Percentiles rank a stretch among this genome's conserved stretches.
phyloP scores from a whole-genome alignment of 208 protist species.

The Herpetomonas muscarum region DNA sequence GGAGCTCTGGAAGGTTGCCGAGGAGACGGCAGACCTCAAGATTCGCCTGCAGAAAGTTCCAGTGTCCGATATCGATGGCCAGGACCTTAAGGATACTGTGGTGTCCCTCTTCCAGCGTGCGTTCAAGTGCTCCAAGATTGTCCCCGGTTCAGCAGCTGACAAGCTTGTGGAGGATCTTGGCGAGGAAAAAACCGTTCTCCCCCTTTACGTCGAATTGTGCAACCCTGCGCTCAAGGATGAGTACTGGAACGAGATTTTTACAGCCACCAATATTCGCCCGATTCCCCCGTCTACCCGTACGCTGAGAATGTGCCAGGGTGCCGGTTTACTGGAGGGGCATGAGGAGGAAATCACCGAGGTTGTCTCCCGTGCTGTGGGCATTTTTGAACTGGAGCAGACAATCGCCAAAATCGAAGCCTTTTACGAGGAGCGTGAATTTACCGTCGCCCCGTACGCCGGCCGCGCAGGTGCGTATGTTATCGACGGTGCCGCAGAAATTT shows the following conservation, averaged over 20 bases:
- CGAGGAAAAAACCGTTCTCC: constrained; percentile 70
- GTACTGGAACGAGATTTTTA: constrained; percentile 79
- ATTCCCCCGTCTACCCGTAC: constrained; percentile 40
- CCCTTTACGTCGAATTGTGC: constrained; percentile 75
- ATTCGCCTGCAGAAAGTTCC: constrained; percentile 31
- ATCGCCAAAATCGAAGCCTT: constrained; percentile 78
- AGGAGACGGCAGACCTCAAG: constrained; percentile 60
- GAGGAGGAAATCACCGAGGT: constrained; percentile 68
- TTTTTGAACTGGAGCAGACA: constrained; percentile 83
- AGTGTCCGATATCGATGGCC: constrained; percentile 62
- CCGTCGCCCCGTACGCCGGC: constrained; percentile 64
- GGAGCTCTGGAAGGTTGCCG: constrained; percentile 57
- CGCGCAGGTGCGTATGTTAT: constrained; percentile 81
- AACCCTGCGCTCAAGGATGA: constrained; percentile 84
- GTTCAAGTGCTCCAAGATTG: constrained; percentile 58
- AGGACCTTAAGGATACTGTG: constrained; percentile 61
- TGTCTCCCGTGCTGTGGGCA: constrained; percentile 82
- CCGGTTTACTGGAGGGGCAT: constrained; percentile 38
- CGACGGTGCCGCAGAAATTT: constrained; percentile 75
- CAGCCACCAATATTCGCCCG: constrained; percentile 30
- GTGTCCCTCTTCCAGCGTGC: constrained; percentile 57
- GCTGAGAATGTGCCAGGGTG: constrained; percentile 30
- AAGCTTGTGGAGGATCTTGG: constrained; percentile 57
- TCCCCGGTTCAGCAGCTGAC: constrained; percentile 57
- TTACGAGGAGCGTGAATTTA: constrained; percentile 66